Evolutionary conservation across 108 stramenopile species (phyloP).

Genomic region (Nitzschia inconspicua): DNA sequence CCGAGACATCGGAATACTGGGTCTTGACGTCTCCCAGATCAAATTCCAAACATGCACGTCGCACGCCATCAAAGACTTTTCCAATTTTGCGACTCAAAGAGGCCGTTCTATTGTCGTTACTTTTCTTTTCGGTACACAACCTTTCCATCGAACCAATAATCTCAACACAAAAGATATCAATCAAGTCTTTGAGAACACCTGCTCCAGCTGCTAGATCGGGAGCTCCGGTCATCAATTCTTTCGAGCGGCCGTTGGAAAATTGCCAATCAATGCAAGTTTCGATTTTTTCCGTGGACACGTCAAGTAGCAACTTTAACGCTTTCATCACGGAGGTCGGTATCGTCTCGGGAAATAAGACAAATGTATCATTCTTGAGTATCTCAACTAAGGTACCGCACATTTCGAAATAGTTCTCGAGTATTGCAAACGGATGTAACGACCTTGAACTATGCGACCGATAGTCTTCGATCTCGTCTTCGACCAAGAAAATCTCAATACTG

Average conservation of each 20-base stretch:
- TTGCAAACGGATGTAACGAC: constrained; percentile 3
- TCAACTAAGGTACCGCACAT: constrained; percentile 12
- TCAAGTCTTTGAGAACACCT: too few relatives aligned
- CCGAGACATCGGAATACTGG: too few relatives aligned
- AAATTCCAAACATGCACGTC: too few relatives aligned
- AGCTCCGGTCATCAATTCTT: not conserved
- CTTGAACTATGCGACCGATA: not conserved
- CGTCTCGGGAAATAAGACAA: constrained; percentile 14
- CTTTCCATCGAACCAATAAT: not conserved
- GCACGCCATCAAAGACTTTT: constrained; percentile 5
- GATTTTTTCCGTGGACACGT: not conserved
- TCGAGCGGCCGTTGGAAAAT: not conserved
- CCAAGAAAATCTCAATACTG: constrained; percentile 9
- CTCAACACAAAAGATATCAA: constrained; percentile 6
- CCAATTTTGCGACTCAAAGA: not conserved
- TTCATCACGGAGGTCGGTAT: constrained; percentile 2
- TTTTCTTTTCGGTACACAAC: not conserved
- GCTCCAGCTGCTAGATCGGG: not conserved
- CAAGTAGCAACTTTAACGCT: constrained; percentile 7
- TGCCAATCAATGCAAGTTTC: not conserved
- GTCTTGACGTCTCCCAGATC: too few relatives aligned
- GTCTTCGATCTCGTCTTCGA: not conserved
- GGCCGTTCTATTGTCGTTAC: not conserved
- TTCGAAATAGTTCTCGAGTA: constrained; percentile 4
- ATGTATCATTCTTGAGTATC: constrained; percentile 1